A percentile compares a stretch with the other conserved stretches of the same genome.
phyloP scores from a whole-genome alignment of 2,329 filamentous ascomycete species.

The Teratosphaeria gauchensis region DNA sequence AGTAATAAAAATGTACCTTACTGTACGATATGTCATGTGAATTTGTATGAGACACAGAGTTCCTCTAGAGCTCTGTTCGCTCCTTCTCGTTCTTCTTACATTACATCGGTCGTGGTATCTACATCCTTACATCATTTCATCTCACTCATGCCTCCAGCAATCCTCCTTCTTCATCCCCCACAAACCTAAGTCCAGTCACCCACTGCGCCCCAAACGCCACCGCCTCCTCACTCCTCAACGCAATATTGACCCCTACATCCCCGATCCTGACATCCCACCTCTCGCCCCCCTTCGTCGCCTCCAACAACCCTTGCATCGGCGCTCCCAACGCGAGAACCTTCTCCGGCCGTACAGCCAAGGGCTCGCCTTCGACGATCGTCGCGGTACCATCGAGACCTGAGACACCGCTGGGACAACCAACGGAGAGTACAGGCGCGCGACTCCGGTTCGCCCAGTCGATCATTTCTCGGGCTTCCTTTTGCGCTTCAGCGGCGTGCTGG shows the following conservation, averaged over 20 bases:
- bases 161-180: slow-evolving; percentile 7
- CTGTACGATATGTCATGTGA: too few relatives aligned
- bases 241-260: slow-evolving; percentile 76
- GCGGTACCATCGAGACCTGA: slow-evolving; percentile 66
- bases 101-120: not conserved
- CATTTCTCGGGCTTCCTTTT: slow-evolving; percentile 75
- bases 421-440: slow-evolving; percentile 69
- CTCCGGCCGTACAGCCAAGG: slow-evolving; percentile 69
- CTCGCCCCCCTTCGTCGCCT: slow-evolving; percentile 57
- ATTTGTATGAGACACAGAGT: too few relatives aligned
- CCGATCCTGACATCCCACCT: slow-evolving; percentile 73
- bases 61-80: too few relatives aligned
- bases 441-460: slow-evolving; percentile 91
- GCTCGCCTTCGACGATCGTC: slow-evolving; percentile 59
- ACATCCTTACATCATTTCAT: not conserved
- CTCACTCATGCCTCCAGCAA: not conserved
- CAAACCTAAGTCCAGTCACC: slow-evolving; percentile 49
- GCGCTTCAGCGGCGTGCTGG: slow-evolving; percentile 47
- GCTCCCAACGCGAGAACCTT: slow-evolving; percentile 79
- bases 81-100: too few relatives aligned
- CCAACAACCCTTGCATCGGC: slow-evolving; percentile 74
- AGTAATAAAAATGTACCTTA: not conserved
- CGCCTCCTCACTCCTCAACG: slow-evolving; percentile 74
- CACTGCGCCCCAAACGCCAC: slow-evolving; percentile 83
- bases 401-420: slow-evolving; percentile 87